Base-by-base conservation (phyloP, 129 eudicot genomes). In the Rutidosis leptorrhynchoides region DNA sequence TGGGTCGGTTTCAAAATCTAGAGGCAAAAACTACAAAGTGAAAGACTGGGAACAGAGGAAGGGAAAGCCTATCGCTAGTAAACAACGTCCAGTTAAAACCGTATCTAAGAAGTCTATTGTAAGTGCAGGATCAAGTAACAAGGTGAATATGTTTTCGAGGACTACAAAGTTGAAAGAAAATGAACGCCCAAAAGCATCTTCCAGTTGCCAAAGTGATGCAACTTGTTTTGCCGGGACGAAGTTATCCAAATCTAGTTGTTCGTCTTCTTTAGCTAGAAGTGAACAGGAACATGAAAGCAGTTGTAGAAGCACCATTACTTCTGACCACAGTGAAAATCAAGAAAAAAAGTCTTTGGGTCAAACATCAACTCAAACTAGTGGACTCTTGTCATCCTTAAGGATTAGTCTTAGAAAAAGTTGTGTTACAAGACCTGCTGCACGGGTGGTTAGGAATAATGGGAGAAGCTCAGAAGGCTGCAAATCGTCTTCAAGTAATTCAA, bases 371-470 rank as follows among this genome's bases (percentile, higher is more conserved):
- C 80, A 77, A 17, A 74, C 65, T 70, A 80, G 74, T 64, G 71
- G 54, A 7, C 70, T 85, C 33, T 71, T 83, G 37, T 64, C 79
- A 22, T 53, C 83, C 53, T 71, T 82, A 30, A 82, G 79, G 56
- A 30, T 65, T 33, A 74, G 56, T 64, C 80, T 83, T 25, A 75
- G 87, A 76, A 82, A 70, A 74, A 82, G 87, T 74, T 77, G 74
- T 64, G 83, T 71, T 70, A 85, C 93, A 48, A 77, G 93, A 66
- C 85, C 78, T 61, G 88, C 85, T 29, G 70, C 82, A 53, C 72
- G 84, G 77, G 70, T 72, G 61, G 78, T 77, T 68, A 70, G 70
- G 30, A 62, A 63, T 65, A 63, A 69, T 35, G 73, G 58, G 56
- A 74, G 72, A 57, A 40, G 58, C 51, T 85, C 85, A 28, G 93